Base-by-base conservation (phyloP, 192 early-diverging fungal genomes). In the Spizellomyces punctatus region DNA sequence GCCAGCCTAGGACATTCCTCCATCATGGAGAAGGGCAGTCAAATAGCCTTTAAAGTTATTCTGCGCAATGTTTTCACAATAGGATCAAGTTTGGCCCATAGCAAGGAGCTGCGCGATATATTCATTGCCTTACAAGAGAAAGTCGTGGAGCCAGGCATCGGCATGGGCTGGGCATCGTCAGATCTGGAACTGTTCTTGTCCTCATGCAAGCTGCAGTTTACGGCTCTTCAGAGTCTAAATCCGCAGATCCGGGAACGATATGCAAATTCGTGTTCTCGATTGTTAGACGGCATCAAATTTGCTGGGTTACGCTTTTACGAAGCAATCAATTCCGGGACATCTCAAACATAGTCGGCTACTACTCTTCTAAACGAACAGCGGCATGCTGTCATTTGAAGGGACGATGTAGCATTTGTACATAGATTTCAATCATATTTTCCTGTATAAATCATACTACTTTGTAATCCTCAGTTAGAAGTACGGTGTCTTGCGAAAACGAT, bases 391-490 rank as follows among this genome's bases (percentile, higher is more conserved):
- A n/a, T 36, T 36, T 36, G 27, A 36, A 36, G 27, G 27, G 27
- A 36, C 27, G 27, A 36, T 36, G 27, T 36, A 36, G 27, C 27
- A 36, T 36, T 36, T 36, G 27, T 36, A 36, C 27, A 36, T 36
- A 36, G 27, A 36, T 36, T 36, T 36, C 27, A 36, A 36, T 36
- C 27, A 0, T 36, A 36, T 36, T 36, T 36, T 36, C 27, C 27
- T 36, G 27, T 36, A 36, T 36, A 36, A 36, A 36, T 83, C 87
- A 95, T 48, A 93, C 91, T 67, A 97, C 86, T 16, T 78, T 81
- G 79, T 95, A 98, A 43, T 93, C 89, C 58, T 94, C 91, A 12
- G 93, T 89, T 16, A 86, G 74, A 63, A 95, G 78, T 70, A 85
- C 73, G 27, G 89, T 78, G 50, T 90, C 84, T 72, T 92, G 86